These are phyloP conservation scores for Capsicum chinense DNA, from an alignment of 257 asterid species.

Conservation along the genomic window DNA sequence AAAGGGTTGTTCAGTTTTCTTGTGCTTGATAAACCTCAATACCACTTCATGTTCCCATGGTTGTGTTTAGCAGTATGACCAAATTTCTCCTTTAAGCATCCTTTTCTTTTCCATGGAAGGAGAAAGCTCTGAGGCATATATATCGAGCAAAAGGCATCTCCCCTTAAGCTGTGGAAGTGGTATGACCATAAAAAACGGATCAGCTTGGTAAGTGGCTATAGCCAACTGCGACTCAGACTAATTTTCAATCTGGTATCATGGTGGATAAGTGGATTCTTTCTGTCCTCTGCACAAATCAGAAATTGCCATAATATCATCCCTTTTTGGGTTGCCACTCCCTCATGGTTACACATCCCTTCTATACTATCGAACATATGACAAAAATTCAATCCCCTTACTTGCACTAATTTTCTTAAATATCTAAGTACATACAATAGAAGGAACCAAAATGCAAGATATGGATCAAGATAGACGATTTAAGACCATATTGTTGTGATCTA, in stretches of 20 bases:
- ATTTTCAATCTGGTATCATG: neutral
- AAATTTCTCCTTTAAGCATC: neutral
- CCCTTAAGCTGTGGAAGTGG: neutral
- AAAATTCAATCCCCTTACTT: neutral
- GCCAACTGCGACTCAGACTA: neutral
- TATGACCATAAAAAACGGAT: neutral
- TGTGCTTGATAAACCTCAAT: too few species aligned
- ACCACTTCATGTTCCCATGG: neutral
- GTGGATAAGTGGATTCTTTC: neutral
- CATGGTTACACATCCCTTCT: neutral
- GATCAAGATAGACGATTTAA: neutral
- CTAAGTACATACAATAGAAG: neutral
- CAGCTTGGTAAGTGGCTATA: neutral
- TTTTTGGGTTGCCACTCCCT: neutral
- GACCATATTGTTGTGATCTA: neutral
- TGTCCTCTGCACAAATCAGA: neutral
- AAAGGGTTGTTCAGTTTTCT: too few species aligned
- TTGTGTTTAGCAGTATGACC: neutral
- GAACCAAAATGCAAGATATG: neutral
- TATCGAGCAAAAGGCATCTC: neutral
- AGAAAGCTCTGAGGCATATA: neutral
- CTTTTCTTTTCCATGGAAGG: neutral
- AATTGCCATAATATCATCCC: neutral
- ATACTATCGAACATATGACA: neutral
- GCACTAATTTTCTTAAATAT: neutral